A percentile compares a stretch with the other conserved stretches of the same genome.
These are phyloP conservation scores for Eimeria sp. DNA, from an alignment of 169 alveolate species.

Conservation along the genomic window DNA sequence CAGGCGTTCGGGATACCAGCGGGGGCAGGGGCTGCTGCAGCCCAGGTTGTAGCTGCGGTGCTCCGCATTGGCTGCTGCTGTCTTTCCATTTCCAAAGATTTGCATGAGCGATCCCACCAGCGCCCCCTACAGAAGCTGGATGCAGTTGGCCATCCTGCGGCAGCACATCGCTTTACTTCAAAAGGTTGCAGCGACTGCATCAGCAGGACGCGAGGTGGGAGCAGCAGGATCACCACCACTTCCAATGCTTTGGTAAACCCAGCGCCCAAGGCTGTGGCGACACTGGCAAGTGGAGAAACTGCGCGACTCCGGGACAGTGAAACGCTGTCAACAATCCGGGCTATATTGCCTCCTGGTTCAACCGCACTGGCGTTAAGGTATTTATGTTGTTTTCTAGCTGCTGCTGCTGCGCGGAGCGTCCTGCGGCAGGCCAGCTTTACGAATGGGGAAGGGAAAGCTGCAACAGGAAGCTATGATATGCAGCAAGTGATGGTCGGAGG, in stretches of 20 bases:
- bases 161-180: not conserved
- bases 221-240: not conserved
- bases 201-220: too few species aligned
- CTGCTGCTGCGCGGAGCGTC: conserved; percentile 11
- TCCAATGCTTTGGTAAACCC: not conserved
- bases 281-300: not conserved
- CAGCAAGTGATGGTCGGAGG: conserved; percentile 33
- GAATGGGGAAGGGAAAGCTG: not conserved
- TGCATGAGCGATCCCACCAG: not conserved
- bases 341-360: conserved; percentile 34
- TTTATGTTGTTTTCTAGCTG: conserved; percentile 19
- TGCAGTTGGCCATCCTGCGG: not conserved
- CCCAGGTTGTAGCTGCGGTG: conserved; percentile 22
- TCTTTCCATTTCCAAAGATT: conserved; percentile 4
- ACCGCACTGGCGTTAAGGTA: not conserved
- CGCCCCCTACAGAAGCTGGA: not conserved
- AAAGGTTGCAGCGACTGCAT: not conserved
- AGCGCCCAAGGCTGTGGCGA: not conserved
- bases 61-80: conserved; percentile 63
- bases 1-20: conserved; percentile 46
- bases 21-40: conserved; percentile 64
- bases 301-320: not conserved
- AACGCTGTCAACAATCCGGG: not conserved
- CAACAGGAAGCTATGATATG: conserved; percentile 1
- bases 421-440: conserved; percentile 4